Percentiles rank a stretch among this genome's conserved stretches.
Conservation (phyloP, 805 yeast genomes). For the Schwanniomyces polymorphus region DNA sequence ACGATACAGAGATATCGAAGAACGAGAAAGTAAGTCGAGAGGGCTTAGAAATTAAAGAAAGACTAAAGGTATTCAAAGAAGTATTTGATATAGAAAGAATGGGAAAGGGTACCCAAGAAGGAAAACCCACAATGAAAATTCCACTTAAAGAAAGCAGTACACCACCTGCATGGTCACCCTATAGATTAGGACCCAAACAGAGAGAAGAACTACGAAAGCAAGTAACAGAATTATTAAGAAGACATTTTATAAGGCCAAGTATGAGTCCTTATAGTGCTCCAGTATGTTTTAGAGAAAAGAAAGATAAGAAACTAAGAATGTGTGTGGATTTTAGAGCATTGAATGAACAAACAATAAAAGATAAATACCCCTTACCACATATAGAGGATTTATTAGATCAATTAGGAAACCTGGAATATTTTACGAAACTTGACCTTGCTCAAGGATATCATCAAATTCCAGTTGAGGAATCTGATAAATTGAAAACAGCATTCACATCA, state of each 20-base stretch:
- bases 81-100: background rate
- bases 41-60: background rate
- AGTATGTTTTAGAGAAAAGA: background rate
- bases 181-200: background rate
- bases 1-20: too few relatives aligned
- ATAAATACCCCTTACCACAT: constrained; percentile 15
- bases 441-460: constrained; percentile 14
- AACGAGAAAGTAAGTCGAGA: background rate
- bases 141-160: background rate
- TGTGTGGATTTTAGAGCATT: background rate
- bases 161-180: background rate
- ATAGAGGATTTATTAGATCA: constrained; percentile 9
- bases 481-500: constrained; percentile 19
- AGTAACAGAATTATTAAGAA: background rate
- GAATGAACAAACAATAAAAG: constrained; percentile 10
- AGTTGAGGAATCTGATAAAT: constrained; percentile 3
- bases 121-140: background rate
- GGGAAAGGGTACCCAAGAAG: background rate
- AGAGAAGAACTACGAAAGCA: background rate
- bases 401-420: constrained; percentile 6
- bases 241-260: background rate
- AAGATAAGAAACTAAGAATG: too few relatives aligned
- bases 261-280: background rate
- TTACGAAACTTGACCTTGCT: constrained; percentile 13
- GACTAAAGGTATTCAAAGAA: too few relatives aligned